Conservation (phyloP, 768 basidiomycete species). For the Lyophyllum semitale region DNA sequence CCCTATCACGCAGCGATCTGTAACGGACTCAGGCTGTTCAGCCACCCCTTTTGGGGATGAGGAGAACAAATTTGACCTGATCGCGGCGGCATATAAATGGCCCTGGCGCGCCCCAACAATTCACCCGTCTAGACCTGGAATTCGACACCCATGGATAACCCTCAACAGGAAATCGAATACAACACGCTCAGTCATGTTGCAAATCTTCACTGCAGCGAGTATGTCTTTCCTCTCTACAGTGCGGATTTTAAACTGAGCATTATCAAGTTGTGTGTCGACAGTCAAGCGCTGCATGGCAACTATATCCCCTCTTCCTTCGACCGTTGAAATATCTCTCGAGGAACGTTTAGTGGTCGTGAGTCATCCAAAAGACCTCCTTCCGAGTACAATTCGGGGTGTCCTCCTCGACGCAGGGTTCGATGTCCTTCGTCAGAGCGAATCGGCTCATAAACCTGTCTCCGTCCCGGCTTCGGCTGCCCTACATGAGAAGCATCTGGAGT, state of each 20-base stretch:
- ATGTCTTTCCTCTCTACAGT: background rate
- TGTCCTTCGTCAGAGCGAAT: slow-evolving; percentile 14
- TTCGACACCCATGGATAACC: background rate
- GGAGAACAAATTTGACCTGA: too few relatives aligned
- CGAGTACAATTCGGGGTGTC: slow-evolving; percentile 31
- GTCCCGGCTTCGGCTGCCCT: background rate
- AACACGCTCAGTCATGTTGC: slow-evolving; percentile 19
- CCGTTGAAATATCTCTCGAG: slow-evolving; percentile 46
- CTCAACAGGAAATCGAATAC: background rate
- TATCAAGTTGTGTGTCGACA: slow-evolving; percentile 45
- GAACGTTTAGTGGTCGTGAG: slow-evolving; percentile 44
- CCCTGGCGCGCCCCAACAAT: too few relatives aligned
- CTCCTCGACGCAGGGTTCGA: slow-evolving; percentile 52
- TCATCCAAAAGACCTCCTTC: slow-evolving; percentile 31
- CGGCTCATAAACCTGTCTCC: background rate
- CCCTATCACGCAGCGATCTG: too few relatives aligned
- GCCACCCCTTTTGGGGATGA: too few relatives aligned
- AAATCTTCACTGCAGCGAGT: slow-evolving; percentile 59
- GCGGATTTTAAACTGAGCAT: background rate
- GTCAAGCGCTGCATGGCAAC: slow-evolving; percentile 40
- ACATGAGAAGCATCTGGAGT: background rate
- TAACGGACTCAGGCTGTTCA: too few relatives aligned
- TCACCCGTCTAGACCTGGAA: too few relatives aligned
- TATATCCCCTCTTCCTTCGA: slow-evolving; percentile 39
- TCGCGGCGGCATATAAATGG: too few relatives aligned